Evolutionary conservation across 208 protist species (phyloP).

Genomic region (Trichomonas gallinae): DNA sequence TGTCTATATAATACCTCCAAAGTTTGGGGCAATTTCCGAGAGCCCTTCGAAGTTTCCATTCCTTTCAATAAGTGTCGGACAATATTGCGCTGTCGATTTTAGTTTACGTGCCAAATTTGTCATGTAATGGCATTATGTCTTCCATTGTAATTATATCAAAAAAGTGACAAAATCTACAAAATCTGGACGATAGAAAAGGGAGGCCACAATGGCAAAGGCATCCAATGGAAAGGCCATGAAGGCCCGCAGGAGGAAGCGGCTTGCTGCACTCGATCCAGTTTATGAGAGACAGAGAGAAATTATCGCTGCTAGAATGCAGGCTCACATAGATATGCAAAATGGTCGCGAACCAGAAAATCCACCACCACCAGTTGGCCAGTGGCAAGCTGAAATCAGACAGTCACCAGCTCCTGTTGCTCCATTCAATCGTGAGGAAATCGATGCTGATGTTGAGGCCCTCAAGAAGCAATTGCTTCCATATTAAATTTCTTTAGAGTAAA

Average conservation of each 20-base stretch:
- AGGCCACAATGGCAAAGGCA: not conserved
- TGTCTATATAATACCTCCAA: too few relatives aligned
- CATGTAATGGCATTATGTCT: too few relatives aligned
- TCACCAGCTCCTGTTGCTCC: not conserved
- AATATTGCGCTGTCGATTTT: too few relatives aligned
- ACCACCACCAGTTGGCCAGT: not conserved
- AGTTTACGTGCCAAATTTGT: too few relatives aligned
- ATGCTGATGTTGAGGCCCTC: not conserved
- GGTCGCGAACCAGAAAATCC: not conserved
- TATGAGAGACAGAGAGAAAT: not conserved
- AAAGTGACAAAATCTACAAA: not conserved
- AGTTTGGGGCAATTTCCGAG: too few relatives aligned
- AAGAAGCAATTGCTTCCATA: not conserved
- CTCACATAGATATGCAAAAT: not conserved
- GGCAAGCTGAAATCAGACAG: not conserved
- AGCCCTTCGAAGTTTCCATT: too few relatives aligned
- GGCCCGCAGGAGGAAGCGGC: not conserved
- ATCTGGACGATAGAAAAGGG: not conserved
- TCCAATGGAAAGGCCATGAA: not conserved
- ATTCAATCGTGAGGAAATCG: not conserved
- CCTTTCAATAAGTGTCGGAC: too few relatives aligned
- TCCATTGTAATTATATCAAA: too few relatives aligned
- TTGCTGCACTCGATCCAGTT: not conserved
- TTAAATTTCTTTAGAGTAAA: not conserved
- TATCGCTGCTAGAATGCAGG: not conserved